phyloP scores from a whole-genome alignment of 768 basidiomycete species.

The Tricholoma sp. region DNA sequence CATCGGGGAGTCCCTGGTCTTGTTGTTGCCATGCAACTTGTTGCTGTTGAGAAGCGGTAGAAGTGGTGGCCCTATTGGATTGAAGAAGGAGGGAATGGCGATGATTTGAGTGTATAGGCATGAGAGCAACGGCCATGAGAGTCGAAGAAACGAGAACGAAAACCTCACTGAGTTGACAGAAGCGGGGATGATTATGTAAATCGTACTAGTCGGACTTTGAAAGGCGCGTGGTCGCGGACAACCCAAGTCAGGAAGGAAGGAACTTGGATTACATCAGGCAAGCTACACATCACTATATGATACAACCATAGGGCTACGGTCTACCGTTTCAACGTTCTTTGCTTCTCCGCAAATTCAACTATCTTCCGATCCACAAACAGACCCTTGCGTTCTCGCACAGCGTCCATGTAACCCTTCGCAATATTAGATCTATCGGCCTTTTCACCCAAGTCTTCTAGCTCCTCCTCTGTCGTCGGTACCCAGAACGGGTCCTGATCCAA shows the following conservation, averaged over 20 bases:
- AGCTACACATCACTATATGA: too few species aligned
- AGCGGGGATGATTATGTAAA: too few species aligned
- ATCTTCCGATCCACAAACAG: slow-evolving; percentile 95
- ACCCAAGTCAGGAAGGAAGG: too few species aligned
- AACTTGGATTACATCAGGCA: too few species aligned
- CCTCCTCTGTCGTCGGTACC: slow-evolving; percentile 96
- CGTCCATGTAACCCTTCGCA: slow-evolving; percentile 92
- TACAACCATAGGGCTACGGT: too few species aligned
- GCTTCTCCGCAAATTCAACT: slow-evolving; percentile 95
- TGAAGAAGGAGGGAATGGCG: slow-evolving; percentile 19
- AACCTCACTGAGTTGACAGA: too few species aligned
- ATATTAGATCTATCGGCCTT: slow-evolving; percentile 91
- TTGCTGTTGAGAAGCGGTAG: slow-evolving; percentile 11
- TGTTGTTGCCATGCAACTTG: slow-evolving; percentile 21
- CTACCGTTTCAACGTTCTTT: slow-evolving; percentile 75
- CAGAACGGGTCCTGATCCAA: slow-evolving; percentile 95
- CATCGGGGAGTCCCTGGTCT: slow-evolving; percentile 39
- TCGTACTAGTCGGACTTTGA: too few species aligned
- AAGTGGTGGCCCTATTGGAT: slow-evolving; percentile 16
- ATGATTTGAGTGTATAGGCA: slow-evolving; percentile 22
- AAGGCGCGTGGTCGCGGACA: too few species aligned
- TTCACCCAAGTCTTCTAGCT: slow-evolving; percentile 93
- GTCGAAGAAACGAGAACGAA: slow-evolving; percentile 6
- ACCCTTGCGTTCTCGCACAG: slow-evolving; percentile 86
- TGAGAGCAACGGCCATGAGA: slow-evolving; percentile 28